Base-by-base conservation (phyloP, 768 basidiomycete genomes). In the Lactifluus hygrophoroides region DNA sequence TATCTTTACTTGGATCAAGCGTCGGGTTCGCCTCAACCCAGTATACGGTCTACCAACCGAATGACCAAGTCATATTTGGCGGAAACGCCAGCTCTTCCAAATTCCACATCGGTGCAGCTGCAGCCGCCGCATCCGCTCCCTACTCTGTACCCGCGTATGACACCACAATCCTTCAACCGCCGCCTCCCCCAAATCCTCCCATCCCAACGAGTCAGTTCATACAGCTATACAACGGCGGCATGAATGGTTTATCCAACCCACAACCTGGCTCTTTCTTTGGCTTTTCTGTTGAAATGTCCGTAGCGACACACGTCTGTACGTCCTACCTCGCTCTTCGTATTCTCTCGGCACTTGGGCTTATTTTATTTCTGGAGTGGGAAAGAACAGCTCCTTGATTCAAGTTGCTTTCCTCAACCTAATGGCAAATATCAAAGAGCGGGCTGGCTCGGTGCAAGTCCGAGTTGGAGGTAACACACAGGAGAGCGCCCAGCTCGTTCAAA, bases 401-500 rank as follows among this genome's bases (percentile, higher is more conserved):
- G 77, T 85, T 38, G 77, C 83, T 0, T 89, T 90, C 72, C 77
- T 90, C n/a, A 91, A 92, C 67, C 74, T 90, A 30, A 81, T 93
- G 76, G 76, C 81, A 5, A 86, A 87, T 61, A 73, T 93, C n/a
- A 75, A 74, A 48, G 75, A 80, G 63, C 77, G 90, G 27, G 79
- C 80, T 3, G 88, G 88, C 3, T 66, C 70, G 1, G 80, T 88
- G 7, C 70, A 77, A 13, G 70, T 90, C n/a, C 81, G 89, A 51
- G 74, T 91, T 1, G 89, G 90, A 25, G 89, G 89, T 46, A 91
- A 91, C 70, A 84, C 85, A 0, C 90, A 91, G 67, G 90, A 93
- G 55, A 78, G 74, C 3, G 84, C 75, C 6, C 69, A 71, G 4
- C 68, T 82, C 59, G 82, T 81, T 9, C 72, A 73, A 46, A 75